These are phyloP conservation scores for Puccinia hordei DNA, from an alignment of 1,284 basidiomycete genomes.

Conservation along the genomic window DNA sequence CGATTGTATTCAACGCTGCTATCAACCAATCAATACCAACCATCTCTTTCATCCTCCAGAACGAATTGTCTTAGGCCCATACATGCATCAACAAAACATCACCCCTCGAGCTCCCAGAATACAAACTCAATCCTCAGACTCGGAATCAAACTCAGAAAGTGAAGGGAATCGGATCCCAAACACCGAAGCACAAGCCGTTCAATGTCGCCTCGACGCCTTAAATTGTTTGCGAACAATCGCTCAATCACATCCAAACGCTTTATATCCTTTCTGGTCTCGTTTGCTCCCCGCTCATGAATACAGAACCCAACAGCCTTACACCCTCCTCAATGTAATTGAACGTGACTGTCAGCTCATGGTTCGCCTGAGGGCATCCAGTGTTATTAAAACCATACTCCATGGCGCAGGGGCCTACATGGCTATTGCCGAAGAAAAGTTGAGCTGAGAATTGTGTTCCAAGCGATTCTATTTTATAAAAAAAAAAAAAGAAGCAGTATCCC, in stretches of 20 bases:
- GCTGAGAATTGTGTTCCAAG: background rate
- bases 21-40: constrained; percentile 10
- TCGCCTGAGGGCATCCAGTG: constrained; percentile 36
- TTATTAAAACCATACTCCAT: constrained; percentile 12
- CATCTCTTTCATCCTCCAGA: background rate
- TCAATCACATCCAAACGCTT: constrained; percentile 44
- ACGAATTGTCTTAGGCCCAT: background rate
- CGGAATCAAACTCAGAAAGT: constrained; percentile 22
- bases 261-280: constrained; percentile 46
- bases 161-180: background rate
- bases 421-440: constrained; percentile 48
- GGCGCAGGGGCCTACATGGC: constrained; percentile 35
- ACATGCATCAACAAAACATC: background rate
- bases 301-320: constrained; percentile 34
- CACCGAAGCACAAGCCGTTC: constrained; percentile 22
- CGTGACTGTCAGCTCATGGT: constrained; percentile 41
- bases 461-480: background rate
- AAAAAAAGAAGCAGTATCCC: background rate
- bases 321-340: constrained; percentile 43
- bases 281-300: constrained; percentile 38
- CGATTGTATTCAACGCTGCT: constrained; percentile 29
- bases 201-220: constrained; percentile 44
- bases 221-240: constrained; percentile 33
- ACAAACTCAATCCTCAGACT: constrained; percentile 13
- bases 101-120: background rate